Conservation (phyloP, 805 yeast species). For the Dipodascus geniculatus region DNA sequence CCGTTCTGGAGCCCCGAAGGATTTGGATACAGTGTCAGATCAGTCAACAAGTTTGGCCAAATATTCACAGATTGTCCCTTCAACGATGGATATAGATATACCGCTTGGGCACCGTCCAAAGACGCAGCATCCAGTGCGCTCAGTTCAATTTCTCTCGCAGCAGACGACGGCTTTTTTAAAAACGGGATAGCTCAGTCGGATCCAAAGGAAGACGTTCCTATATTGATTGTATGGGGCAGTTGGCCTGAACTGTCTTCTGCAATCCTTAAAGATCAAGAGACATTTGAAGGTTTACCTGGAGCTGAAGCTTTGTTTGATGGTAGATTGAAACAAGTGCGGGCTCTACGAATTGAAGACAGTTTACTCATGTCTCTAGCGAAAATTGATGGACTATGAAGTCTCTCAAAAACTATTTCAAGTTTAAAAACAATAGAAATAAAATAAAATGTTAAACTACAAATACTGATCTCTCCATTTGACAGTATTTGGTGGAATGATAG, state of each 20-base stretch:
- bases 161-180: neutral
- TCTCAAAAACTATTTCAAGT: no score
- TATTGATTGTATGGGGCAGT: conserved; percentile 52
- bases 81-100: conserved; percentile 57
- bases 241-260: conserved; percentile 43
- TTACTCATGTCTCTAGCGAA: conserved; percentile 31
- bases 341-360: conserved; percentile 61
- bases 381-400: neutral
- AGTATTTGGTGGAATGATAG: neutral
- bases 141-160: conserved; percentile 3
- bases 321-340: conserved; percentile 37
- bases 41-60: conserved; percentile 46
- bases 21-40: conserved; percentile 59
- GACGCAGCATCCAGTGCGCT: conserved; percentile 21
- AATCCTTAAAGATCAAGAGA: conserved; percentile 40
- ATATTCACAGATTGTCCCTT: conserved; percentile 61
- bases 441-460: neutral
- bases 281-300: conserved; percentile 40
- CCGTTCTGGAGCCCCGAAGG: conserved; percentile 1
- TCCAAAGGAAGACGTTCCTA: conserved; percentile 15
- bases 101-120: conserved; percentile 57
- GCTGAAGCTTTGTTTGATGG: conserved; percentile 65
- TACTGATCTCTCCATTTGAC: neutral
- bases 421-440: neutral
- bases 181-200: conserved; percentile 11